Percentiles rank a stretch among this genome's conserved stretches.
Conservation (phyloP, 2,329 filamentous ascomycete species). For the Aspergillus glaucus region DNA sequence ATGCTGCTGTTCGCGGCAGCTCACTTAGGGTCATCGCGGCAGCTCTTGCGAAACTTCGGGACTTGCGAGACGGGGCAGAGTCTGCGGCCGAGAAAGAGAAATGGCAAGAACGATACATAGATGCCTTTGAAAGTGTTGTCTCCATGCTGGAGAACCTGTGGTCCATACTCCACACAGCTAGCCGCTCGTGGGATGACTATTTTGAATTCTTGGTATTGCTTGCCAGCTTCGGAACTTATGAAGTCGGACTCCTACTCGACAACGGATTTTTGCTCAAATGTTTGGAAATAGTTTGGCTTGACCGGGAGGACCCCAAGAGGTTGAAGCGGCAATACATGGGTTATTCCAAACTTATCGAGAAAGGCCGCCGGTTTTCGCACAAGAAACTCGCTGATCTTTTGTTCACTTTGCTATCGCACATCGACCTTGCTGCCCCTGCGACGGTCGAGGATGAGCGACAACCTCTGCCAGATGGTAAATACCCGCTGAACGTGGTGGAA, state of each 20-base stretch:
- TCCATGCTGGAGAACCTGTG: conserved; percentile 53
- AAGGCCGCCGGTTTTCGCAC: conserved; percentile 42
- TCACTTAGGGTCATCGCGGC: conserved; percentile 47
- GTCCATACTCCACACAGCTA: conserved; percentile 54
- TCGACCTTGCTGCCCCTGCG: conserved; percentile 31
- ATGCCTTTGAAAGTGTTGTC: conserved; percentile 31
- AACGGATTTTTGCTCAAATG: conserved; percentile 55
- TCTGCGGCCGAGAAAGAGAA: conserved; percentile 16
- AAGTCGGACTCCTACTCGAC: conserved; percentile 55
- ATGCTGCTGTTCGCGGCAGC: conserved; percentile 50
- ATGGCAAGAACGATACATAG: conserved; percentile 22
- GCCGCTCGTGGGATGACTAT: conserved; percentile 69
- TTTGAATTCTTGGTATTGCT: conserved; percentile 67
- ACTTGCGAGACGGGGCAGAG: conserved; percentile 17
- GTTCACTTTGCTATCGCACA: conserved; percentile 29
- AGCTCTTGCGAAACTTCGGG: conserved; percentile 50
- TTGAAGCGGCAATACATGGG: conserved; percentile 49
- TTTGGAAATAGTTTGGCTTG: conserved; percentile 57
- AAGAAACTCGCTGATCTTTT: conserved; percentile 39
- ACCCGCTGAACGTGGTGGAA: conserved; percentile 29
- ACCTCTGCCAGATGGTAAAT: conserved; percentile 20
- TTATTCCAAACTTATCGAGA: conserved; percentile 39
- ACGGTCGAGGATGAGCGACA: conserved; percentile 20
- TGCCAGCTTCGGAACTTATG: conserved; percentile 53
- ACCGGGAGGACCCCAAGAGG: conserved; percentile 44